These are phyloP conservation scores for Peronospora farinosa DNA, from an alignment of 352 stramenopile genomes.

Conservation along the genomic window DNA sequence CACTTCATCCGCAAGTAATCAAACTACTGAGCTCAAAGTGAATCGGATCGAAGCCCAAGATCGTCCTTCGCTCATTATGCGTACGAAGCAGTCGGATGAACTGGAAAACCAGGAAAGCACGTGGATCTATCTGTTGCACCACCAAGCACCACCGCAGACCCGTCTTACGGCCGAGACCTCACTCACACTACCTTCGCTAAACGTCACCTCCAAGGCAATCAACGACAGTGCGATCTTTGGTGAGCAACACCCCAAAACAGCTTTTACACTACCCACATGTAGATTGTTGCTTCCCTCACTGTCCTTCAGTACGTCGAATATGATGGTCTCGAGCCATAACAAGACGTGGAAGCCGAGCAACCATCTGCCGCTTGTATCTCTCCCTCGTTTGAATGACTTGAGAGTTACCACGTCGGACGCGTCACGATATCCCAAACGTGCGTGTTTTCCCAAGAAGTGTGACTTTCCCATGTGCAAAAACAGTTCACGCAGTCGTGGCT, in stretches of 20 bases:
- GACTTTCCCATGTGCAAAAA: slow-evolving; percentile 84
- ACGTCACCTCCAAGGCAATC: background rate
- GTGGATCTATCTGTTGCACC: slow-evolving; percentile 54
- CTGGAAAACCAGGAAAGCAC: slow-evolving; percentile 45
- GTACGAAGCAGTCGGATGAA: slow-evolving; percentile 44
- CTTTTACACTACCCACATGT: background rate
- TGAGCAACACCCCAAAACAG: slow-evolving; percentile 7
- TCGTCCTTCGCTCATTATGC: slow-evolving; percentile 14
- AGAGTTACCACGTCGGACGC: background rate
- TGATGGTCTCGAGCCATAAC: slow-evolving; percentile 31
- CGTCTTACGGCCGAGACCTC: slow-evolving; percentile 16
- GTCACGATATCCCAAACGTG: slow-evolving; percentile 16
- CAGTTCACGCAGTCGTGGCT: slow-evolving; percentile 66
- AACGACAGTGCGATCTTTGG: slow-evolving; percentile 15
- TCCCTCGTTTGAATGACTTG: slow-evolving; percentile 20
- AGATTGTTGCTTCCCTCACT: slow-evolving; percentile 9
- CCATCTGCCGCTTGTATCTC: slow-evolving; percentile 23
- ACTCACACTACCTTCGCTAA: slow-evolving; percentile 16
- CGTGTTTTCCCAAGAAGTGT: slow-evolving; percentile 75
- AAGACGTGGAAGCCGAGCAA: slow-evolving; percentile 13
- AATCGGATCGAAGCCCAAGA: background rate
- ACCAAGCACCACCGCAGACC: slow-evolving; percentile 37
- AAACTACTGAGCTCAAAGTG: background rate
- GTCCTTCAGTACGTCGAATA: slow-evolving; percentile 1
- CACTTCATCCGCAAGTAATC: too few species aligned